These are phyloP conservation scores for Rhizopogon rudus DNA, from an alignment of 768 basidiomycete genomes.

Conservation along the genomic window DNA sequence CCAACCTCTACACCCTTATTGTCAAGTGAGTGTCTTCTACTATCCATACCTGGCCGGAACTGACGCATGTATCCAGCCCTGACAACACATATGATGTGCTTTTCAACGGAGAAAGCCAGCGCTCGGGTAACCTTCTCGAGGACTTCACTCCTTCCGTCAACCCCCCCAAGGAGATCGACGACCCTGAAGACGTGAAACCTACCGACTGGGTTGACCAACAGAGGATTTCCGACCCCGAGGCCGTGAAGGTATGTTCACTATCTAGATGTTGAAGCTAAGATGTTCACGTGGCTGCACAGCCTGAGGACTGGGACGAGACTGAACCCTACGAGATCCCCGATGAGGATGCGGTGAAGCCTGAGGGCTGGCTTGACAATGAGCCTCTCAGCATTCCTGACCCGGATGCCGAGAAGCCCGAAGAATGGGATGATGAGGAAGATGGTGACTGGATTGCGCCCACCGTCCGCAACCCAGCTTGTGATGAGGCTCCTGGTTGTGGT, in stretches of 20 bases:
- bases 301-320: constrained; percentile 97
- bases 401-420: constrained; percentile 94
- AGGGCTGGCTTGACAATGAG: constrained; percentile 94
- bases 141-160: constrained; percentile 94
- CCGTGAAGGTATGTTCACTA: constrained; percentile 57
- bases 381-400: constrained; percentile 80
- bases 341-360: constrained; percentile 83
- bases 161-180: constrained; percentile 90
- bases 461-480: constrained; percentile 86
- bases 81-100: constrained; percentile 92
- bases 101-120: constrained; percentile 82
- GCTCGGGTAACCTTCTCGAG: constrained; percentile 81
- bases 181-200: constrained; percentile 88
- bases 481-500: constrained; percentile 89
- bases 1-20: constrained; percentile 93
- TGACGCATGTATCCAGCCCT: constrained; percentile 44
- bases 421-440: constrained; percentile 99
- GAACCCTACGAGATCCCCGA: constrained; percentile 91
- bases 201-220: constrained; percentile 88
- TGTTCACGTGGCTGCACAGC: constrained; percentile 35
- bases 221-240: constrained; percentile 80
- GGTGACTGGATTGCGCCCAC: constrained; percentile 96
- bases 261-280: not conserved
- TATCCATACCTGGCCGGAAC: not conserved
- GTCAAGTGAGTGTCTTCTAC: constrained; percentile 58